Evolutionary conservation across 768 basidiomycete genomes (phyloP).

Genomic region (Amyloporia xantha): DNA sequence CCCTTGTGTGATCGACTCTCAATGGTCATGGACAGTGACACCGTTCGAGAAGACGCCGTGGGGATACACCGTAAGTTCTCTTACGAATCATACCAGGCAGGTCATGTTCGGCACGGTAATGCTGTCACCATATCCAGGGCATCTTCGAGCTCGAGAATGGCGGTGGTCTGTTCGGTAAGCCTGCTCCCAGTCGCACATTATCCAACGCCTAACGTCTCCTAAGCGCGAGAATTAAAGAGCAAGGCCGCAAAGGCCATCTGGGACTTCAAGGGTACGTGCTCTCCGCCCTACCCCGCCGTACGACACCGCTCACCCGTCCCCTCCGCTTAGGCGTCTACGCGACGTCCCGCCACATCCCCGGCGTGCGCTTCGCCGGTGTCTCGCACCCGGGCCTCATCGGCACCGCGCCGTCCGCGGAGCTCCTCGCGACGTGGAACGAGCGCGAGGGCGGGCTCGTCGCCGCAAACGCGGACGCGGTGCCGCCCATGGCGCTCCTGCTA

Average conservation of each 20-base stretch:
- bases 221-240: slow-evolving; percentile 62
- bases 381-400: slow-evolving; percentile 74
- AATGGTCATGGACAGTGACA: slow-evolving; percentile 32
- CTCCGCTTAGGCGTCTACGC: slow-evolving; percentile 73
- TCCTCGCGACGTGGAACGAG: slow-evolving; percentile 68
- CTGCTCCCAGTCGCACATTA: not conserved
- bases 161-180: slow-evolving; percentile 58
- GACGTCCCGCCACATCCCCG: slow-evolving; percentile 69
- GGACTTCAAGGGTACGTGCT: slow-evolving; percentile 73
- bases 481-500: slow-evolving; percentile 63
- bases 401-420: slow-evolving; percentile 67
- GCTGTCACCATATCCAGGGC: slow-evolving; percentile 33
- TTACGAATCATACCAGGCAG: too few species aligned
- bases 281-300: too few species aligned
- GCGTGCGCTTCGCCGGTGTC: slow-evolving; percentile 72
- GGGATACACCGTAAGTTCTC: slow-evolving; percentile 65
- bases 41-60: slow-evolving; percentile 75
- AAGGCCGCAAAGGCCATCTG: slow-evolving; percentile 74
- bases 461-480: slow-evolving; percentile 42
- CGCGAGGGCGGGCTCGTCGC: slow-evolving; percentile 63
- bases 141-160: slow-evolving; percentile 73
- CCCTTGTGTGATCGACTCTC: not conserved
- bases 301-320: slow-evolving; percentile 1
- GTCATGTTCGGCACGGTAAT: too few species aligned
- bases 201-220: not conserved